Base-by-base conservation (phyloP, 495 filamentous ascomycete species). In the Cetradonia linearis region DNA sequence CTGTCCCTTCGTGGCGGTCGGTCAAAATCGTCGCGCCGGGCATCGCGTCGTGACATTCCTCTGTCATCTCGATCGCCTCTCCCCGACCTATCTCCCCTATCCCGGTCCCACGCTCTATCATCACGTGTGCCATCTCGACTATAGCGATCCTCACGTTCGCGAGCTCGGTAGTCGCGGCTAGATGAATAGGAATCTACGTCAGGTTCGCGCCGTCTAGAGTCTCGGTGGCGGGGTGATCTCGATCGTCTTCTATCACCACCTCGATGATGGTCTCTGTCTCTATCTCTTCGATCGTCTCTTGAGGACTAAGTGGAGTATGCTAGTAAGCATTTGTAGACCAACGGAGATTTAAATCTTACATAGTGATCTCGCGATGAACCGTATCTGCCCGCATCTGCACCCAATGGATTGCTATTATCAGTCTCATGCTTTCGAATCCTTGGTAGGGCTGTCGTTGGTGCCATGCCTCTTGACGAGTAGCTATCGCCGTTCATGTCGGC, bases 81-180 rank as follows among this genome's bases (percentile, higher is more conserved):
- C 28, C 48, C 55, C 34, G 53, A 47, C 56, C 76, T 72, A 52
- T 78, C 77, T 36, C 84, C 83, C 59, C 86, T 77, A 64, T 88
- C 86, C 67, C 85, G 81, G 64, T 89, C 86, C 84, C 83, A 87
- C 57, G 83, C 85, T 56, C 85, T 74, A 30, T 84, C 82, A 47
- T 79, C 80, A 50, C 75, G 74, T 20, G 71, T 66, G 16, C 80
- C 71, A 40, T 85, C 81, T 47, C 85, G 81, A 30, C 80, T 81
- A 68, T 95, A 95, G 65, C 89, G 80, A 58, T 95, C 90, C 69
- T 96, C 91, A 48, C 91, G 85, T 76, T 96, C 91, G 38, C 91
- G 80, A 68, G 92, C 91, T 71, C 91, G 81, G 72, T 93, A 92
- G 75, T 86, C 89, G 55, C 91, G 84, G 70, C 89, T 94, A 9